A percentile compares a stretch with the other conserved stretches of the same genome.
Conservation (phyloP, 257 asterid genomes). For the Nicotiana tabacum region DNA sequence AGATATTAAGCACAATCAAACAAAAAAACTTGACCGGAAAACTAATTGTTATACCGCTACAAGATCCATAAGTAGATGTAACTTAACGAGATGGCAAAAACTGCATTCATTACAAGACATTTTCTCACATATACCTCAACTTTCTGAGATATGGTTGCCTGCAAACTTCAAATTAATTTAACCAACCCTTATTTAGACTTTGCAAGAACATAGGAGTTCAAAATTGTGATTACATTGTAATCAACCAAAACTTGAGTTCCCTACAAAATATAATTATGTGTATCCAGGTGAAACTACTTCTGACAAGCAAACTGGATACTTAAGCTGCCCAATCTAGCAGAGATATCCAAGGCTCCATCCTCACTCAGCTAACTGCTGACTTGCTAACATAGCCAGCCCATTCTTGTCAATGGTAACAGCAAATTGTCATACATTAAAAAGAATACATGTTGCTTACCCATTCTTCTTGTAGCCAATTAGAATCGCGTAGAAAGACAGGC, state of each 20-base stretch:
- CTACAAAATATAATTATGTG: not conserved
- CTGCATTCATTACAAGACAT: not conserved
- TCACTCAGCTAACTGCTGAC: not conserved
- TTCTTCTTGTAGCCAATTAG: not conserved
- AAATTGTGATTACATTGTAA: not conserved
- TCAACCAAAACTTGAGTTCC: not conserved
- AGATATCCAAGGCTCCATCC: not conserved
- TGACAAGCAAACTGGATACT: not conserved
- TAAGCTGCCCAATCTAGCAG: not conserved
- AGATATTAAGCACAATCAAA: not conserved
- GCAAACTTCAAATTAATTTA: not conserved
- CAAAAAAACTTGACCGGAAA: not conserved
- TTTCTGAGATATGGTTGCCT: not conserved
- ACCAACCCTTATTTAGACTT: not conserved
- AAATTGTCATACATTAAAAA: not conserved
- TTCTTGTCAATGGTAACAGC: not conserved
- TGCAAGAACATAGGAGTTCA: not conserved
- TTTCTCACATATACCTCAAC: not conserved
- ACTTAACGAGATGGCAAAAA: not conserved
- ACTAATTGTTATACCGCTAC: not conserved
- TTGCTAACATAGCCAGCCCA: not conserved
- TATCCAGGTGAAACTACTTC: not conserved
- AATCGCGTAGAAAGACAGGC: not conserved
- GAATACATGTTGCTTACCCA: not conserved
- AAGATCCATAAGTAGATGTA: not conserved